These are phyloP conservation scores for Pseudopediastrum boryanum DNA, from an alignment of 139 green algal genomes.

Conservation along the genomic window DNA sequence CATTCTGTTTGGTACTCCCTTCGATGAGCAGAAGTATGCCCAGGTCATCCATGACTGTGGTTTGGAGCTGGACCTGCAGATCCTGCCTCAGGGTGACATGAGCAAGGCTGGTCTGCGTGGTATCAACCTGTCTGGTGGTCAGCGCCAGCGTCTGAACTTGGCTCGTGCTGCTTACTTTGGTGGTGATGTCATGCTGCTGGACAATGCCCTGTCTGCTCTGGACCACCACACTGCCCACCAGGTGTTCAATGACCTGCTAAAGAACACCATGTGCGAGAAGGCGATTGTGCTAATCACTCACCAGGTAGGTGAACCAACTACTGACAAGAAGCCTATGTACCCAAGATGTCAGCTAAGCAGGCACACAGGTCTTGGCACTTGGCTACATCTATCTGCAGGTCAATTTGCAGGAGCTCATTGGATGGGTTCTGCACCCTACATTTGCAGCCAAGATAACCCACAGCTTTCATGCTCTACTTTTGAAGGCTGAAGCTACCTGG, in stretches of 20 bases:
- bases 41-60: slow-evolving; percentile 59
- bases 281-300: slow-evolving; percentile 55
- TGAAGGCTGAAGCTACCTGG: too few species aligned
- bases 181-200: slow-evolving; percentile 57
- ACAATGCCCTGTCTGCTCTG: slow-evolving; percentile 62
- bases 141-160: slow-evolving; percentile 60
- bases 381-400: too few species aligned
- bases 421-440: too few species aligned
- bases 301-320: slow-evolving; percentile 51
- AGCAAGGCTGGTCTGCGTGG: slow-evolving; percentile 56
- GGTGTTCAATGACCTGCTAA: slow-evolving; percentile 54
- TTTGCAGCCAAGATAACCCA: too few species aligned
- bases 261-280: slow-evolving; percentile 45
- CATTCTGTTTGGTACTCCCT: slow-evolving; percentile 64
- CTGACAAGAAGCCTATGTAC: too few species aligned
- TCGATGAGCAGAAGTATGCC: slow-evolving; percentile 55
- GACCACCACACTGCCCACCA: slow-evolving; percentile 64
- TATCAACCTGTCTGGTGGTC: slow-evolving; percentile 63
- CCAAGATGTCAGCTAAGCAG: too few species aligned
- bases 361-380: too few species aligned
- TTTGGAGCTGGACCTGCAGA: slow-evolving; percentile 60
- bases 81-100: slow-evolving; percentile 56
- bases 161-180: slow-evolving; percentile 53
- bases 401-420: too few species aligned
- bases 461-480: too few species aligned